phyloP scores from a whole-genome alignment of 768 basidiomycete species.

The Crepidotus variabilis region DNA sequence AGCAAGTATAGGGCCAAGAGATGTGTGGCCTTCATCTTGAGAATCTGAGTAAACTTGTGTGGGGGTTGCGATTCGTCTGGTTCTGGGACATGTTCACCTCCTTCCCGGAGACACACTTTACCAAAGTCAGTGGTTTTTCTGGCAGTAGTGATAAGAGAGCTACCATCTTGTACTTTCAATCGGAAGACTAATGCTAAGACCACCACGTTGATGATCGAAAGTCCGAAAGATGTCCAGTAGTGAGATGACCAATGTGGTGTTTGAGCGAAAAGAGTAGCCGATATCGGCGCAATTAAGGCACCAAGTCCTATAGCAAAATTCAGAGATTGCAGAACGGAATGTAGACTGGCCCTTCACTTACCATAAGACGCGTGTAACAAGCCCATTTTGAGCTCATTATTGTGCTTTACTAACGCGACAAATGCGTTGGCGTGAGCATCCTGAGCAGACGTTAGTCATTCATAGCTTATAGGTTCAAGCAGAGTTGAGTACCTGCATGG shows the following conservation, averaged over 20 bases:
- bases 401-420: conserved; percentile 53
- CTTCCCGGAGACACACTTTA: conserved; percentile 47
- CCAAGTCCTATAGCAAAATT: conserved; percentile 46
- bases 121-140: background rate
- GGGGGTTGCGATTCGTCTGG: conserved; percentile 25
- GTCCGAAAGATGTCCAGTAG: conserved; percentile 62
- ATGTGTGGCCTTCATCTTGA: conserved; percentile 49
- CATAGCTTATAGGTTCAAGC: too few species aligned
- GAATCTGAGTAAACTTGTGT: conserved; percentile 40
- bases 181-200: conserved; percentile 57
- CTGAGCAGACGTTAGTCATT: conserved; percentile 26
- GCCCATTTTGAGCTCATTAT: conserved; percentile 61
- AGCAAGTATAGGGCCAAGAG: conserved; percentile 57
- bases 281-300: conserved; percentile 66
- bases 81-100: conserved; percentile 43
- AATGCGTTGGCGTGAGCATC: conserved; percentile 71
- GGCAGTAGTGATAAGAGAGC: background rate
- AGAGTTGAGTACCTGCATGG: conserved; percentile 35
- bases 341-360: conserved; percentile 9
- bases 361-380: conserved; percentile 65
- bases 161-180: conserved; percentile 66
- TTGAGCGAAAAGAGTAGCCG: conserved; percentile 76
- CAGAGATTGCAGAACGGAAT: background rate
- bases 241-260: conserved; percentile 69
- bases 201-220: conserved; percentile 57